Conservation (phyloP, 495 filamentous ascomycete genomes). For the Amphirosellinia nigrospora region DNA sequence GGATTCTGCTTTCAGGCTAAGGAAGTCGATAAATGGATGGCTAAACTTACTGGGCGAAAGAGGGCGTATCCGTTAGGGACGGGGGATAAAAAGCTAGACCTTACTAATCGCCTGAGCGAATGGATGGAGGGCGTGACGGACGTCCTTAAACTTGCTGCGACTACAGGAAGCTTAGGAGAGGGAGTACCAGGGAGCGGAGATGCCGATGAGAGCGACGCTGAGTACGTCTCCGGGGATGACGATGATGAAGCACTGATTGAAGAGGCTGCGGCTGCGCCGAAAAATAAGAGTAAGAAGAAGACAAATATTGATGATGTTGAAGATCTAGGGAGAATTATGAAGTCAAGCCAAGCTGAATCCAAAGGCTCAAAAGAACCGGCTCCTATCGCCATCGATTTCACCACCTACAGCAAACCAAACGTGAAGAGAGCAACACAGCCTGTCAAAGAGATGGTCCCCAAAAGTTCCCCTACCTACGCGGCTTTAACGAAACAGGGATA, state of each 20-base stretch:
- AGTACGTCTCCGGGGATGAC: constrained; percentile 61
- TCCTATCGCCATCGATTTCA: constrained; percentile 86
- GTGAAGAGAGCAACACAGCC: constrained; percentile 50
- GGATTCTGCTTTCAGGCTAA: constrained; percentile 91
- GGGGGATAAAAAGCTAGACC: constrained; percentile 81
- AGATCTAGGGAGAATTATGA: constrained; percentile 74
- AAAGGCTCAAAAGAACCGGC: constrained; percentile 41
- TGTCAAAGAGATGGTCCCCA: constrained; percentile 91
- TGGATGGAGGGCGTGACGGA: constrained; percentile 81
- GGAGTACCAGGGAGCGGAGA: constrained; percentile 83
- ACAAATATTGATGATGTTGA: constrained; percentile 76
- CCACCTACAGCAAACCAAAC: constrained; percentile 62
- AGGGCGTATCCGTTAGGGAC: constrained; percentile 83
- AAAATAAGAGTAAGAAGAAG: constrained; percentile 46
- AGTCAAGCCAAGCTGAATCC: constrained; percentile 48
- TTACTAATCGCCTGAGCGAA: constrained; percentile 66
- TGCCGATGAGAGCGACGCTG: constrained; percentile 81
- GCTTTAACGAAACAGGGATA: constrained; percentile 96
- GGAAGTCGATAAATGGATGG: constrained; percentile 93
- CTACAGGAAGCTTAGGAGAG: constrained; percentile 73
- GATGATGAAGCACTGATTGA: constrained; percentile 64
- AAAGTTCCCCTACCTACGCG: constrained; percentile 82
- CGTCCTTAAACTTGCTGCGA: constrained; percentile 65
- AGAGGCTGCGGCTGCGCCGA: constrained; percentile 40
- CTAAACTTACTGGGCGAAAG: constrained; percentile 82